These are phyloP conservation scores for Bipolaris zeicola DNA, from an alignment of 2,329 filamentous ascomycete genomes.

Conservation along the genomic window DNA sequence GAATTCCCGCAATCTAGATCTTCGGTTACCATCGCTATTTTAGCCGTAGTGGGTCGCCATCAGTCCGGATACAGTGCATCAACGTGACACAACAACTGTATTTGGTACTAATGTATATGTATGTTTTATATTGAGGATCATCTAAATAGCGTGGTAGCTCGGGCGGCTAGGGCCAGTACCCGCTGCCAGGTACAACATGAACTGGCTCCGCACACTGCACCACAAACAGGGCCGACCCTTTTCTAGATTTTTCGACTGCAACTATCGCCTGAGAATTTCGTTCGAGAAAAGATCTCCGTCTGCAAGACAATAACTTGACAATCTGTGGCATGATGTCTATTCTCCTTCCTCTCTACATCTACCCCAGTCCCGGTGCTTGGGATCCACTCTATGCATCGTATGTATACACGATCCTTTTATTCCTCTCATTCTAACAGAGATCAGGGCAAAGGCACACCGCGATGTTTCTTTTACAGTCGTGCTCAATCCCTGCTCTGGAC, in stretches of 20 bases:
- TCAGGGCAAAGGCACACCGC: slow-evolving; percentile 41
- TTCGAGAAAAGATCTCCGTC: neutral
- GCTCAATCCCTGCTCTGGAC: slow-evolving; percentile 55
- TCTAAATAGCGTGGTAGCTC: slow-evolving; percentile 5
- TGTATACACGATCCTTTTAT: slow-evolving; percentile 4
- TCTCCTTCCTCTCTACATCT: slow-evolving; percentile 59
- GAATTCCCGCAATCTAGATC: slow-evolving; percentile 2
- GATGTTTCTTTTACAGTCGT: slow-evolving; percentile 58
- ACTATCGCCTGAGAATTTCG: neutral
- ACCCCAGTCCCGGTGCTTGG: slow-evolving; percentile 56
- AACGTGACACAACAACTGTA: neutral
- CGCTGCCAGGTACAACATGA: slow-evolving; percentile 14
- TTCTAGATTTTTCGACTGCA: neutral
- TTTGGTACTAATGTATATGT: neutral
- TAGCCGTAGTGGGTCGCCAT: slow-evolving; percentile 1
- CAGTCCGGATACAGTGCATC: neutral
- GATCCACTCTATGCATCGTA: slow-evolving; percentile 55
- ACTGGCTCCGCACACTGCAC: neutral
- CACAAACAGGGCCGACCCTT: neutral
- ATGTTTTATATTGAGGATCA: slow-evolving; percentile 6
- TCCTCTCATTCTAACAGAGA: neutral
- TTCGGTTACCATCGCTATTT: neutral
- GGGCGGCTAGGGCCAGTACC: slow-evolving; percentile 5
- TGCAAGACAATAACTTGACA: neutral
- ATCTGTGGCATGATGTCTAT: slow-evolving; percentile 40